Evolutionary conservation across 2,329 filamentous ascomycete species (phyloP), one percentile per base, ranked within the genome.

Genomic region (Sodiomyces alkalinus): DNA sequence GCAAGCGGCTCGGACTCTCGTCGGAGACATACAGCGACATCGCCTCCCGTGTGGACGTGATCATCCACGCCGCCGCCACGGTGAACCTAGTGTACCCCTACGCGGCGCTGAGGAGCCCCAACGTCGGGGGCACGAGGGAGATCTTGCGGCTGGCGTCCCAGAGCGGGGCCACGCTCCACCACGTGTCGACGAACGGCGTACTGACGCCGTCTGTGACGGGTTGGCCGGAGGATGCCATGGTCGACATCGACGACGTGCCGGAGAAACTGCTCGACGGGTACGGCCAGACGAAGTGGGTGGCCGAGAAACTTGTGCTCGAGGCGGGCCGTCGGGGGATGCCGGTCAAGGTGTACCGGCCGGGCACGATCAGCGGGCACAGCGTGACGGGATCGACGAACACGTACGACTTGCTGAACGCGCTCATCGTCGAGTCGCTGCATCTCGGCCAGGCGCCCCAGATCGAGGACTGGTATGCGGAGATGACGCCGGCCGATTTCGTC

Each of bases 21-120:
- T 63, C 68, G 0, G 68, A 76, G 9, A 60, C 56, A 0, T 86
- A 82, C 39, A 63, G 74, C 15, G 62, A 73, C 17, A 59, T 86
- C 6, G 74, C 73, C 1, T 49, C 57, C 8, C 67, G 72, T 6
- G 62, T 81, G 1, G 62, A 86, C 35, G 79, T 83, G 19, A 76
- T 87, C 32, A 61, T 86, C 2, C 80, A 87, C 45, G 75, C 79
- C 19, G 80, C 73, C 16, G 80, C 80, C 5, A 80, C 74, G 1
- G 80, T 87, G 43, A 83, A 83, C 45, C 57, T 87, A 27, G 78
- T 87, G 0, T 86, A 87, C 39, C 80, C 80, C 0, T 86, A 86
- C 39, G 80, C 80, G 22, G 76, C 79, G 0, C 57, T 87, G 39
- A 67, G 79, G 29, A 69, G 65, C 28, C 69, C 79, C 32, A 87